Base-by-base conservation (phyloP, 257 asterid genomes). In the Misopates orontium region DNA sequence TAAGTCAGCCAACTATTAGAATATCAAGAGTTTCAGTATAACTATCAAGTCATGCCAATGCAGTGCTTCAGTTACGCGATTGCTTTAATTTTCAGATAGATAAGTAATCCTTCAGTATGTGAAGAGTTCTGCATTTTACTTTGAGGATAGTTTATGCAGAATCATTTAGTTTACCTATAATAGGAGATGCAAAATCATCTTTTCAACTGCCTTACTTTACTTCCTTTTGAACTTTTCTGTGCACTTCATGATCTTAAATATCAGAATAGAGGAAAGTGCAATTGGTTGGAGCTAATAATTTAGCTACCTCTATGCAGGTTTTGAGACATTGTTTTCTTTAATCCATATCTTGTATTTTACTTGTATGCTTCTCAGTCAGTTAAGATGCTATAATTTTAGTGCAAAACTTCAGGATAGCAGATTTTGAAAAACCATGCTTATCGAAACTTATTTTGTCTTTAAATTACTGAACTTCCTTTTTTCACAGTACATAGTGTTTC, bases 401-500 rank as follows among this genome's bases (percentile, higher is more conserved):
- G 8, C 19, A 57, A 57, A 32, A 21, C 18, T 32, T 32, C 4
- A 25, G 18, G 59, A 41, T 61, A 48, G 52, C 22, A 45, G 11
- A 54, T 20, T 45, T 40, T 28, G n/a, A 20, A 12, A 56, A 31
- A 39, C 31, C 18, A 23, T 58, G 36, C 23, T 59, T 15, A 36
- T 24, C 58, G 44, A 36, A 4, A 48, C 23, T 31, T 53, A 22
- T 67, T 24, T 65, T 61, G 5, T 41, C 14, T 44, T 73, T 63
- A 53, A 16, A 40, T 3, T 60, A n/a, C n/a, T n/a, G 24, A 4
- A n/a, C 52, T 31, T 53, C 51, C 16, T 66, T 39, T 28, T 54
- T n/a, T n/a, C n/a, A 48, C 32, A 47, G 42, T 59, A 51, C 47
- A 67, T 18, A 31, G 22, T 52, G 58, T 59, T 61, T 60, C 56